Percentiles rank a stretch among this genome's conserved stretches.
phyloP scores from a whole-genome alignment of 768 basidiomycete species.

The Mrakia frigida region DNA sequence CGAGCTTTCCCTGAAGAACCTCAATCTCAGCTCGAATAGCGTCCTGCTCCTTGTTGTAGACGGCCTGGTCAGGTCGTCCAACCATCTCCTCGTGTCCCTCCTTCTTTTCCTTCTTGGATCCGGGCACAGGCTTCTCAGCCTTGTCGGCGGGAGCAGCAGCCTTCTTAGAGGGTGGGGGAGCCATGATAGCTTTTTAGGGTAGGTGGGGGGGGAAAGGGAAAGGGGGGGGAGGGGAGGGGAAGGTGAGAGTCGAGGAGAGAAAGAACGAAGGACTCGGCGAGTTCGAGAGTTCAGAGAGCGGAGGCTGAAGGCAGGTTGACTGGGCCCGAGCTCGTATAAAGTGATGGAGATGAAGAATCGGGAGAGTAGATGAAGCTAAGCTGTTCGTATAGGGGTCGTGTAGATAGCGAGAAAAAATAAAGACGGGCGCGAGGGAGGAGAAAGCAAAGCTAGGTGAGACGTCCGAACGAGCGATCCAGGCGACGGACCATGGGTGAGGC shows the following conservation, averaged over 20 bases:
- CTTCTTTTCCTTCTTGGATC: conserved; percentile 29
- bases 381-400: conserved; percentile 6
- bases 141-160: conserved; percentile 38
- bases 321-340: not conserved
- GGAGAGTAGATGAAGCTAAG: too few relatives aligned
- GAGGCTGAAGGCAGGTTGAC: not conserved
- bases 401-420: not conserved
- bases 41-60: conserved; percentile 80
- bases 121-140: conserved; percentile 41
- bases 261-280: not conserved
- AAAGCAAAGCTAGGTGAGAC: not conserved
- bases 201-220: not conserved
- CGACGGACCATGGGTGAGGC: not conserved
- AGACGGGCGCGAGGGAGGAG: not conserved
- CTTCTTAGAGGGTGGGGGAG: conserved; percentile 27
- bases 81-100: conserved; percentile 28
- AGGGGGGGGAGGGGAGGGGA: not conserved
- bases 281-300: not conserved
- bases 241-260: not conserved
- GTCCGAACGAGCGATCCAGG: not conserved
- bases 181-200: conserved; percentile 22
- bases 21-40: conserved; percentile 79
- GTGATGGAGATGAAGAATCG: not conserved
- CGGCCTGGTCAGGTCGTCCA: conserved; percentile 73
- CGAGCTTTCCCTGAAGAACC: conserved; percentile 68